These are phyloP conservation scores for Dactylorhiza incarnata DNA, from an alignment of 106 monocot species.

Conservation along the genomic window DNA sequence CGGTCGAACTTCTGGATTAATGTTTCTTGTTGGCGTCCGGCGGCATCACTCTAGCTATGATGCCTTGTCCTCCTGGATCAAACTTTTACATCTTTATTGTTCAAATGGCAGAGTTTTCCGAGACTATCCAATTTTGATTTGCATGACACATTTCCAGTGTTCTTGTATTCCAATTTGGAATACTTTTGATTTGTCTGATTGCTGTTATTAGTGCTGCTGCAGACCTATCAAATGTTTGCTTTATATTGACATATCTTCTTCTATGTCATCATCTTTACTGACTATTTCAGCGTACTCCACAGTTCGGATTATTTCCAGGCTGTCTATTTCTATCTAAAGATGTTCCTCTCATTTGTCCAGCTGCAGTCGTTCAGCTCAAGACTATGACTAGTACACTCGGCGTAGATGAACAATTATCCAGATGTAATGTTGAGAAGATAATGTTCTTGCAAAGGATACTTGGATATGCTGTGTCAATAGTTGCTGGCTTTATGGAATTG, in stretches of 20 bases:
- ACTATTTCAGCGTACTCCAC: background rate
- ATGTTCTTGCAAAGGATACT: constrained; percentile 70
- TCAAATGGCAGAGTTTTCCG: background rate
- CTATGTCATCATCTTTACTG: background rate
- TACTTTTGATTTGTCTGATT: background rate
- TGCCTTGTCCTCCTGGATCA: background rate
- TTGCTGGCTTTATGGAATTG: constrained; percentile 66
- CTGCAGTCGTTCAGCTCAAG: constrained; percentile 80
- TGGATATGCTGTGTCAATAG: constrained; percentile 60
- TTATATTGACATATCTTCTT: background rate
- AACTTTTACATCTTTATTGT: background rate
- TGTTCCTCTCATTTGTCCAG: constrained; percentile 31
- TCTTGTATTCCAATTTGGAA: background rate
- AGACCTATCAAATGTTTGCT: background rate
- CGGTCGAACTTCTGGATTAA: background rate
- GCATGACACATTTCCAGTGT: background rate
- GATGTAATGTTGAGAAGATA: constrained; percentile 33
- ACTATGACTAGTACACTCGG: constrained; percentile 44
- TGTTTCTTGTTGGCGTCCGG: background rate
- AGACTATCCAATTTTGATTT: background rate
- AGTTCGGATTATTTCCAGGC: background rate
- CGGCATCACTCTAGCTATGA: background rate
- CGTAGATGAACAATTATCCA: constrained; percentile 56
- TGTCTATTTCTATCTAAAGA: background rate
- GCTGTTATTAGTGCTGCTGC: background rate